These are phyloP conservation scores for Lasiosphaeris hirsuta DNA, from an alignment of 495 filamentous ascomycete species.

Conservation along the genomic window DNA sequence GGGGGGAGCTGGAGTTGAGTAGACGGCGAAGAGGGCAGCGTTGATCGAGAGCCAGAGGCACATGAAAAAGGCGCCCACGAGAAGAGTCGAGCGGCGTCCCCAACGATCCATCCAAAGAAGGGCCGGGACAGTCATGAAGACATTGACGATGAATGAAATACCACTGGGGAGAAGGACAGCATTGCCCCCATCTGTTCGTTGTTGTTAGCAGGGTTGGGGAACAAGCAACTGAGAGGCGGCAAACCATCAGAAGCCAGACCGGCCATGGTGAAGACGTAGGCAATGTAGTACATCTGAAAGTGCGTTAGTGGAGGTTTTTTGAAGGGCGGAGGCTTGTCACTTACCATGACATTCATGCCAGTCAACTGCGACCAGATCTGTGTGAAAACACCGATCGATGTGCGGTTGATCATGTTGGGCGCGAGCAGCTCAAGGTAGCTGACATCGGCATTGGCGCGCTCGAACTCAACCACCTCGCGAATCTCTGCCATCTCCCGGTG, in stretches of 20 bases:
- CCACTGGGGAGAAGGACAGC: constrained; percentile 60
- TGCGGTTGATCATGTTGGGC: constrained; percentile 70
- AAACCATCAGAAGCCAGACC: constrained; percentile 47
- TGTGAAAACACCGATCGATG: constrained; percentile 69
- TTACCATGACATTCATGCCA: constrained; percentile 85
- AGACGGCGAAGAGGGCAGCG: constrained; percentile 59
- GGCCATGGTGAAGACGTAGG: constrained; percentile 71
- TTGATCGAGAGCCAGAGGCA: constrained; percentile 65
- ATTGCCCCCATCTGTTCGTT: constrained; percentile 10
- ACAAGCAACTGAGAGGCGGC: too few species aligned
- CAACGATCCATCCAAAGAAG: constrained; percentile 56
- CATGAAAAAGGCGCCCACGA: constrained; percentile 66
- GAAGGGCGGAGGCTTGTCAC: constrained; percentile 42
- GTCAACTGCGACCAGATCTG: constrained; percentile 85
- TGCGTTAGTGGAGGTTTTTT: constrained; percentile 19
- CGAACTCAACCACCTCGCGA: constrained; percentile 64
- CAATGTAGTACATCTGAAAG: constrained; percentile 47
- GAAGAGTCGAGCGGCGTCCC: constrained; percentile 60
- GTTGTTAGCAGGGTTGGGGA: background rate
- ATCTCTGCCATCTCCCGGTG: constrained; percentile 67
- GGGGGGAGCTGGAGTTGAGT: constrained; percentile 37
- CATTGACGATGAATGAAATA: constrained; percentile 74
- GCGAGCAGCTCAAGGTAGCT: constrained; percentile 68
- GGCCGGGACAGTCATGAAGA: constrained; percentile 54
- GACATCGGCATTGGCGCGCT: constrained; percentile 58